phyloP scores from a whole-genome alignment of 1,139 yeast species.

The Wickerhamiella pararugosa region DNA sequence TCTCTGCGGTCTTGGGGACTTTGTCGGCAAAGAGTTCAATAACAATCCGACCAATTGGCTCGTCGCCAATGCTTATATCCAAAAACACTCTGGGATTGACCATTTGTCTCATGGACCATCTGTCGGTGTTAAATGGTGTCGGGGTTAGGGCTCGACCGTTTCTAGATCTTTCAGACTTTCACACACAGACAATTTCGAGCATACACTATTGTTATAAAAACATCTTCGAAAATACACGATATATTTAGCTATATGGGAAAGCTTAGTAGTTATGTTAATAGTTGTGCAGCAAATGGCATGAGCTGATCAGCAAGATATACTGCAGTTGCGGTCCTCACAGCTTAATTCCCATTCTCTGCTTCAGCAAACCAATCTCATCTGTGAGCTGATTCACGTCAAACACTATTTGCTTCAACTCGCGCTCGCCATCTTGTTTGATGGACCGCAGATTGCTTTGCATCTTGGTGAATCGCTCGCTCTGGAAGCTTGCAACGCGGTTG shows the following conservation, averaged over 20 bases:
- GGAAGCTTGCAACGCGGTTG: conserved; percentile 1
- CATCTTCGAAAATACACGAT: too few species aligned
- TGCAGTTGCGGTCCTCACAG: too few species aligned
- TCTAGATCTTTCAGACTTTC: too few species aligned
- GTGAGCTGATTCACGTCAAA: conserved; percentile 26
- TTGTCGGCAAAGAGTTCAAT: conserved; percentile 65
- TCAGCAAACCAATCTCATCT: not conserved
- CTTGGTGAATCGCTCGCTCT: conserved; percentile 2
- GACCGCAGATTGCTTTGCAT: not conserved
- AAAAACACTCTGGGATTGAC: conserved; percentile 29
- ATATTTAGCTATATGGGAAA: too few species aligned
- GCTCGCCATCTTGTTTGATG: not conserved
- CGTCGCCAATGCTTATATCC: conserved; percentile 56
- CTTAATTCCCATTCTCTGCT: not conserved
- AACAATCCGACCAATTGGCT: conserved; percentile 53
- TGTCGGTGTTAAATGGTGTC: too few species aligned
- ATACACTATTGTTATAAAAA: too few species aligned
- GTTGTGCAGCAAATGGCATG: too few species aligned
- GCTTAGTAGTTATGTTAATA: too few species aligned
- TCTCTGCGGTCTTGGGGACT: conserved; percentile 88
- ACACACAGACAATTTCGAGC: too few species aligned
- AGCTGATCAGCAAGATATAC: too few species aligned
- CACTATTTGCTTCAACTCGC: conserved; percentile 2
- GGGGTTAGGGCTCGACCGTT: too few species aligned
- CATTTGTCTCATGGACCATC: too few species aligned